A percentile compares a stretch with the other conserved stretches of the same genome.
Evolutionary conservation across 495 filamentous ascomycete species (phyloP).

Genomic region (Cercophora samala): DNA sequence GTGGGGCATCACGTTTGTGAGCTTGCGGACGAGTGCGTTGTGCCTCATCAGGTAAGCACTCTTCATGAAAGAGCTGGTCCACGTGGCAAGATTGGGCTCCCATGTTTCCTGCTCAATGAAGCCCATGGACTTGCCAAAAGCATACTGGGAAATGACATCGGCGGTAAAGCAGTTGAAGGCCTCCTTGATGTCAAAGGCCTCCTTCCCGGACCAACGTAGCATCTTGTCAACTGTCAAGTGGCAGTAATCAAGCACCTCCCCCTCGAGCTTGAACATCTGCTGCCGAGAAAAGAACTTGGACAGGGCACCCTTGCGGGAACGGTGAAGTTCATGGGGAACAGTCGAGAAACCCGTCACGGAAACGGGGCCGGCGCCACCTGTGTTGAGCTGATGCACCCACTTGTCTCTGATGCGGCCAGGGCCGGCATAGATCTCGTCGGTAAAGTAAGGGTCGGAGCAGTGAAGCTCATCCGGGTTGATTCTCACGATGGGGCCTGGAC

Average conservation of each 20-base stretch:
- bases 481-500: constrained; percentile 35
- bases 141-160: constrained; percentile 32
- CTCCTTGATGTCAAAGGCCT: constrained; percentile 24
- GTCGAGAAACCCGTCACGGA: constrained; percentile 45
- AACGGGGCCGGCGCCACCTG: constrained; percentile 20
- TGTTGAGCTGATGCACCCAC: constrained; percentile 25
- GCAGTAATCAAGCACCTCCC: constrained; percentile 29
- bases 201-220: constrained; percentile 7
- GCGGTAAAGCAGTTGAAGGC: constrained; percentile 34
- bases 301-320: constrained; percentile 37
- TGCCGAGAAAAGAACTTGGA: constrained; percentile 45
- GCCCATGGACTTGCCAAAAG: constrained; percentile 31
- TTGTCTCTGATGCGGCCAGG: constrained; percentile 33
- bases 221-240: constrained; percentile 20
- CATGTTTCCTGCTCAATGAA: constrained; percentile 29
- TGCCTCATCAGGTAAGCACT: constrained; percentile 36
- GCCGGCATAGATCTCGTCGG: constrained; percentile 36
- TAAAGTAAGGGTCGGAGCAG: constrained; percentile 29
- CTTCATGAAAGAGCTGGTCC: constrained; percentile 27
- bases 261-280: constrained; percentile 35
- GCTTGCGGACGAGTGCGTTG: constrained; percentile 15
- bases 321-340: constrained; percentile 45
- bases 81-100: constrained; percentile 29
- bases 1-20: constrained; percentile 20
- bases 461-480: constrained; percentile 40